phyloP scores from a whole-genome alignment of 148 eudicot species.

The Fagopyrum esculentum region DNA sequence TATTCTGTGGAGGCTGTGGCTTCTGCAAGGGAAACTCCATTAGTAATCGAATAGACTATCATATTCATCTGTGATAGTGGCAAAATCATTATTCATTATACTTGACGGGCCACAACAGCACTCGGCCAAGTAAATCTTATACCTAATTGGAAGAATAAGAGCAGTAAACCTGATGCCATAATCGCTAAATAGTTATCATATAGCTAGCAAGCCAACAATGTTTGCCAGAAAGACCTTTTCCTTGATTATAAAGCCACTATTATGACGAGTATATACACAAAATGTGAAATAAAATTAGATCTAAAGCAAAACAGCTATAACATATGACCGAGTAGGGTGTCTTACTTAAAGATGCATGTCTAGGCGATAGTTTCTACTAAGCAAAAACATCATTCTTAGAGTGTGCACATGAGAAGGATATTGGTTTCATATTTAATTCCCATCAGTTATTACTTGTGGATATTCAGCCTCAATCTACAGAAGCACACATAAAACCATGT shows the following conservation, averaged over 20 bases:
- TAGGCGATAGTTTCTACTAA: background rate
- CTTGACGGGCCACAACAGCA: background rate
- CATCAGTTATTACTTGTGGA: background rate
- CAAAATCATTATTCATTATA: no score
- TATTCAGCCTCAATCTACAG: background rate
- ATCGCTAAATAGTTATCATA: background rate
- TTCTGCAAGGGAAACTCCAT: conserved; percentile 19
- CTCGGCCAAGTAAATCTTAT: background rate
- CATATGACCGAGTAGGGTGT: background rate
- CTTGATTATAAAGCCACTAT: background rate
- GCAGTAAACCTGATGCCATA: background rate
- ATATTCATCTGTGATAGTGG: no score
- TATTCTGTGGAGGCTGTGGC: conserved; percentile 21
- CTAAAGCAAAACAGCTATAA: background rate
- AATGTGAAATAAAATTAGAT: background rate
- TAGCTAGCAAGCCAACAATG: background rate
- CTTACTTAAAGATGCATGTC: background rate
- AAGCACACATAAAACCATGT: background rate
- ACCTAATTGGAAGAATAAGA: background rate
- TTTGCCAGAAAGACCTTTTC: background rate
- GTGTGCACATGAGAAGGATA: background rate
- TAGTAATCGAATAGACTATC: no score
- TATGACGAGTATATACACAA: background rate
- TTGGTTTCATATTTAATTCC: background rate
- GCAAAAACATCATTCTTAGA: background rate